Evolutionary conservation across 1,139 yeast species (phyloP), one percentile per base, ranked within the genome.

Genomic region (Yamadazyma jaroonii): DNA sequence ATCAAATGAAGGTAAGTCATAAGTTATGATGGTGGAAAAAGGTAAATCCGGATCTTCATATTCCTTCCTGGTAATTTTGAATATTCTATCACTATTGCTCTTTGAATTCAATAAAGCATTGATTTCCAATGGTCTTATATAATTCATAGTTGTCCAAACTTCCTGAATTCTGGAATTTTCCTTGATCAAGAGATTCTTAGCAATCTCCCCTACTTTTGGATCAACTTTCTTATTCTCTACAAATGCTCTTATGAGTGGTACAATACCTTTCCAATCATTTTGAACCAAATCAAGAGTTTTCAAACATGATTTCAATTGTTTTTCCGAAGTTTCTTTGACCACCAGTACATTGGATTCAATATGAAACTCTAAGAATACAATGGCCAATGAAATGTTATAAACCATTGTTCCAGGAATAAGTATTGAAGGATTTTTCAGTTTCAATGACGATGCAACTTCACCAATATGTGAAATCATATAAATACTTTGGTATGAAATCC

Each of bases 401-500:
- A 48, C 32, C 31, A 46, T 23, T 22, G 41, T 42, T 23, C 45
- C 37, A 4, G 54, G 47, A 6, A 42, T 22, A 14, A 44, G 20
- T 6, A 32, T 26, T 6, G 15, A 17, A 10, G 25, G 20, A 21
- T 39, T 41, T 6, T 30, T 17, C 10, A 22, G 24, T 14, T 38
- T 32, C 20, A 41, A 28, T 13, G 36, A 40, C 20, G 37, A 22
- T 10, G 43, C 30, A 13, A 35, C 37, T 31, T 32, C 31, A 9
- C 31, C 30, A 5, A 31, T 15, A 25, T 35, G 38, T 2, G 84
- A 76, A 43, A 84, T 80, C 82, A 83, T 81, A 51, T 84, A 79
- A 2, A 90, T 85, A 1, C 92, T 86, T 57, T 84, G 88, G 63
- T 84, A 84, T 2, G 88, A 82, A 43, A 84, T 83, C 11, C 90